Evolutionary conservation across 1,284 basidiomycete genomes (phyloP).

Genomic region (Earliella scabrosa): DNA sequence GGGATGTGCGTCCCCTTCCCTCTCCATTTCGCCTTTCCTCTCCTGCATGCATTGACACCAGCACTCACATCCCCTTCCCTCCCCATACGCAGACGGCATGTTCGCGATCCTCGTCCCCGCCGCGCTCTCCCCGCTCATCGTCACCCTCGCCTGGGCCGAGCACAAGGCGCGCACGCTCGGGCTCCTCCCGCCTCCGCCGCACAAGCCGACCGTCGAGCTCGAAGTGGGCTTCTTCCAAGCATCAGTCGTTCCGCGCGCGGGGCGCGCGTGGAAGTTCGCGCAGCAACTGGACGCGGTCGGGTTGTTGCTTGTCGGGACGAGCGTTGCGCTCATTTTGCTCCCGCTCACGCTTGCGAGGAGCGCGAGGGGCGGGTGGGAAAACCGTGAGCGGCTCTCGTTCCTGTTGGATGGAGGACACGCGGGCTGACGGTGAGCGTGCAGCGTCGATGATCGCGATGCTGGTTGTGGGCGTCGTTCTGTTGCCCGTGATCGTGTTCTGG

Average conservation of each 20-base stretch:
- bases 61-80: too few relatives aligned
- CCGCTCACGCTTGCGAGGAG: conserved; percentile 56
- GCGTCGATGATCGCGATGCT: conserved; percentile 63
- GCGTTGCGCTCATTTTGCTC: conserved; percentile 58
- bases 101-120: conserved; percentile 65
- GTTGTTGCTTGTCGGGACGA: conserved; percentile 57
- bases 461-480: conserved; percentile 48
- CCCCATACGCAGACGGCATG: too few relatives aligned
- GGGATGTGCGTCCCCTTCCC: too few relatives aligned
- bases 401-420: too few relatives aligned
- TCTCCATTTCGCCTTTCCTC: too few relatives aligned
- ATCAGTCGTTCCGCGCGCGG: too few relatives aligned
- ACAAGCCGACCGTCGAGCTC: background rate
- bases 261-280: conserved; percentile 37
- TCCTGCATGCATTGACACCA: too few relatives aligned
- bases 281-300: conserved; percentile 66
- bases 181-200: conserved; percentile 34
- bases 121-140: conserved; percentile 60
- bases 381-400: too few relatives aligned
- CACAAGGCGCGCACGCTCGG: conserved; percentile 58
- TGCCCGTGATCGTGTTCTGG: conserved; percentile 53
- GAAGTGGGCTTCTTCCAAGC: conserved; percentile 7
- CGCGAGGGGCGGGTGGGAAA: conserved; percentile 41
- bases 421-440: too few relatives aligned
- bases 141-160: conserved; percentile 76